These are phyloP conservation scores for Solanum bukasovii DNA, from an alignment of 257 asterid genomes.

Conservation along the genomic window DNA sequence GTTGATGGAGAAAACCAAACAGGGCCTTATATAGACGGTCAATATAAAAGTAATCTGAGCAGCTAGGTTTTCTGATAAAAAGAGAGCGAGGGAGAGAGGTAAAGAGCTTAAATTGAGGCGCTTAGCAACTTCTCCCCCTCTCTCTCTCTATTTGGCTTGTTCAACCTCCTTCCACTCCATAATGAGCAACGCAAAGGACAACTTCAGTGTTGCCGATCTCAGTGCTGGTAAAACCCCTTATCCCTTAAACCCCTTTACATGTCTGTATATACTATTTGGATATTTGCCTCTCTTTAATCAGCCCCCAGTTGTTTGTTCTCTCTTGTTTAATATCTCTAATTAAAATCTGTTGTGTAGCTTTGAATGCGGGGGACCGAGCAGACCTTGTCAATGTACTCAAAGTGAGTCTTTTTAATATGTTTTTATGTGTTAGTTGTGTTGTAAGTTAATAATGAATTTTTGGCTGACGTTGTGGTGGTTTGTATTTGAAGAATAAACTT, in stretches of 20 bases:
- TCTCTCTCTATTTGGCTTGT: not conserved
- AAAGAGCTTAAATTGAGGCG: not conserved
- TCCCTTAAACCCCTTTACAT: no score
- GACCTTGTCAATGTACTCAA: conserved; percentile 70
- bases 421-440: not conserved
- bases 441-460: not conserved
- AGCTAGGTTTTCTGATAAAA: not conserved
- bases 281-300: not conserved
- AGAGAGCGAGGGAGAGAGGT: not conserved
- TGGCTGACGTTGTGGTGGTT: not conserved
- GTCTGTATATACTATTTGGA: not conserved
- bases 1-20: not conserved
- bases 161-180: not conserved
- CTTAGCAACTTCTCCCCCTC: not conserved
- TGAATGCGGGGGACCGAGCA: conserved; percentile 52
- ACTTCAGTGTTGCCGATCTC: conserved; percentile 26
- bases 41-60: not conserved
- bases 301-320: not conserved
- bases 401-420: conserved; percentile 17
- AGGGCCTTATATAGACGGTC: not conserved
- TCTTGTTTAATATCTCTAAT: not conserved
- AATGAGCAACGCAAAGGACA: conserved; percentile 26
- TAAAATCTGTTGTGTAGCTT: conserved; percentile 29
- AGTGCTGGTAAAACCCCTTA: conserved; percentile 11
- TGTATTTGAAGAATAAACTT: conserved; percentile 39